Base-by-base conservation (phyloP, 495 filamentous ascomycete genomes). In the Xeromyces bisporus region DNA sequence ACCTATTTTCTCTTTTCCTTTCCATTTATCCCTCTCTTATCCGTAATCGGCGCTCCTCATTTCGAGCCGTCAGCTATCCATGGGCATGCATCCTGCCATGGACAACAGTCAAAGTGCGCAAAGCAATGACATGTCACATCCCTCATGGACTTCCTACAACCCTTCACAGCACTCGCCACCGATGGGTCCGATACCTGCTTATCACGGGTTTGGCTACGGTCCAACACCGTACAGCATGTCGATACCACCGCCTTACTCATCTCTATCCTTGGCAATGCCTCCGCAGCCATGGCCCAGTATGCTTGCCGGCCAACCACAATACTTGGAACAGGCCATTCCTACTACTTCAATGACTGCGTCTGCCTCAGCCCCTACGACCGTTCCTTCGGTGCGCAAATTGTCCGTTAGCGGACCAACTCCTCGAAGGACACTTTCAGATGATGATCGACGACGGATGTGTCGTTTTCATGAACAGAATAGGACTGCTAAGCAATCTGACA, bases 401-500 rank as follows among this genome's bases (percentile, higher is more conserved):
- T 63, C 66, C 3, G 67, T 64, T 23, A 58, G 63, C 32, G 60
- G 58, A 17, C 57, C 79, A 29, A 77, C 80, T 18, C 78, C 83
- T 5, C 67, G 89, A 42, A 82, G 80, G 53, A 96, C 91, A 0
- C 64, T 99, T 41, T 96, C 89, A 14, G 87, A 96, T 53, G 74
- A 80, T 18, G 86, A 94, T 47, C 73, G 89, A 31, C 72, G 85
- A 34, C 71, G 72, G 31, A 99, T 99, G 86, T 96, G 89, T 51
- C 66, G 83, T 43, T 99, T 92, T 55, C 80, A 87, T 46, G 83
- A 92, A 48, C 85, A 93, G 43, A 75, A 96, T 47, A 89, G 87
- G 27, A 77, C 70, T 32, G 80, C 80, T n/a, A 93, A 96, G 58
- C 89, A 99, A 55, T 93, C 86, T 14, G 89, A 96, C 48, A 99